Base-by-base conservation (phyloP, 2,329 filamentous ascomycete genomes). In the Epichloe hybrida region DNA sequence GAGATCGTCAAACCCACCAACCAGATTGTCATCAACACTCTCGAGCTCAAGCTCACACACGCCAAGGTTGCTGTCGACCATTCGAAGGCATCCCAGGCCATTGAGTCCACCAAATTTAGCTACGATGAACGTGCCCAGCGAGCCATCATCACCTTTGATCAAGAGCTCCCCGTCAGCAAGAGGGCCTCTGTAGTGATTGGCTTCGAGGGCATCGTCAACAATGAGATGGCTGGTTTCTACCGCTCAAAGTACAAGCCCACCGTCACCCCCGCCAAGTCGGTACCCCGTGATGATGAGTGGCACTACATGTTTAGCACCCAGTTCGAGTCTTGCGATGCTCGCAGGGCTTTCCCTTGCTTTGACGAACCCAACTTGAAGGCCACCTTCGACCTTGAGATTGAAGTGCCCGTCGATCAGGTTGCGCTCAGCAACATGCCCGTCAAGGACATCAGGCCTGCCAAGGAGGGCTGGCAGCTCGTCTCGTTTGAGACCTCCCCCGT, bases 311-410 rank as follows among this genome's bases (percentile, higher is more conserved):
- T 95, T 68, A 95, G 88, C 72, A 98, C 93, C 46, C 93, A 98
- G 66, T 98, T 98, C 64, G 93, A 98, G 73, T 85, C 90, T 44
- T 95, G 89, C 62, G 93, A 98, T 69, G 93, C 93, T 54, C 84
- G 93, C 57, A 79, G 90, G 58, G 91, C 93, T 8, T 96, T 98
- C 70, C 93, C 93, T 46, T 98, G 93, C 72, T 97, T 97, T 63
- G 93, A 98, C 64, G 93, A 98, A 72, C 93, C 93, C 41, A 95
- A 95, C 62, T 77, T 97, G 56, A 98, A 98, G 72, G 88, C 93
- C 11, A 91, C 89, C 2, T 97, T 96, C 63, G 90, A 96, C 66
- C 86, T 98, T 53, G 79, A 89, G 61, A 85, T 98, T 55, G 91
- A 97, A 71, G 79, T 96, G 45, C 91, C 93, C 15, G 83, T 85